These are phyloP conservation scores for Trichosporon faecale DNA, from an alignment of 1,284 basidiomycete species.

Conservation along the genomic window DNA sequence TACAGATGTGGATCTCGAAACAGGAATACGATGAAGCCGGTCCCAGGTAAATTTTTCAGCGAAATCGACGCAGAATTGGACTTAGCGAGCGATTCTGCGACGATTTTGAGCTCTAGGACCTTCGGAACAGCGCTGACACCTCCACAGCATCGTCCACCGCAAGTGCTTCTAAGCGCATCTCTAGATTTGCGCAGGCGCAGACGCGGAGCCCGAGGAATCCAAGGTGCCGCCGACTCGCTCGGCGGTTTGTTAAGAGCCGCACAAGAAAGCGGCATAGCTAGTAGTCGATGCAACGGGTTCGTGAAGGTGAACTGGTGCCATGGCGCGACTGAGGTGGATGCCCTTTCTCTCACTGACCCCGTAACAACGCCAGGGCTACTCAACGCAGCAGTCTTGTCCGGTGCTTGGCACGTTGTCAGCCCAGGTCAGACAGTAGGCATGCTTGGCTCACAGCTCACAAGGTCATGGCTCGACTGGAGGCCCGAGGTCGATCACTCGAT, in stretches of 20 bases:
- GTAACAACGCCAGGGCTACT: too few relatives aligned
- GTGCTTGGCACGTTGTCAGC: too few relatives aligned
- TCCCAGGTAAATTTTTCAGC: slow-evolving; percentile 61
- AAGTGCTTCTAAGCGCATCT: slow-evolving; percentile 43
- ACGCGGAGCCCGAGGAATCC: not conserved
- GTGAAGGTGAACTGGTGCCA: slow-evolving; percentile 3
- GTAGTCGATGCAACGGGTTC: slow-evolving; percentile 3
- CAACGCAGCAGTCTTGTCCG: too few relatives aligned
- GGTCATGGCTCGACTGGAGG: not conserved
- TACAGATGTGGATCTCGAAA: slow-evolving; percentile 48
- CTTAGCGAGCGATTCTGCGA: too few relatives aligned
- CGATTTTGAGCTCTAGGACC: too few relatives aligned
- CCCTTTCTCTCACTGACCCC: not conserved
- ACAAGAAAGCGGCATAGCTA: slow-evolving; percentile 3
- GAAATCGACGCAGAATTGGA: too few relatives aligned
- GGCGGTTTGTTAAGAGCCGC: slow-evolving; percentile 1
- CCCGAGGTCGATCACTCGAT: not conserved
- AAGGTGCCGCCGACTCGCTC: slow-evolving; percentile 4
- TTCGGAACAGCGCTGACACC: too few relatives aligned
- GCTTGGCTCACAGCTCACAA: too few relatives aligned
- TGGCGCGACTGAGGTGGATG: not conserved
- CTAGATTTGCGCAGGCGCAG: not conserved
- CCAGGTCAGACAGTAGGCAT: too few relatives aligned
- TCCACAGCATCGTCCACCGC: slow-evolving; percentile 31
- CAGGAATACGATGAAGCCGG: slow-evolving; percentile 77